Percentiles rank a stretch among this genome's conserved stretches.
Evolutionary conservation across 148 eudicot species (phyloP).

Genomic region (Pouteria glomerata): DNA sequence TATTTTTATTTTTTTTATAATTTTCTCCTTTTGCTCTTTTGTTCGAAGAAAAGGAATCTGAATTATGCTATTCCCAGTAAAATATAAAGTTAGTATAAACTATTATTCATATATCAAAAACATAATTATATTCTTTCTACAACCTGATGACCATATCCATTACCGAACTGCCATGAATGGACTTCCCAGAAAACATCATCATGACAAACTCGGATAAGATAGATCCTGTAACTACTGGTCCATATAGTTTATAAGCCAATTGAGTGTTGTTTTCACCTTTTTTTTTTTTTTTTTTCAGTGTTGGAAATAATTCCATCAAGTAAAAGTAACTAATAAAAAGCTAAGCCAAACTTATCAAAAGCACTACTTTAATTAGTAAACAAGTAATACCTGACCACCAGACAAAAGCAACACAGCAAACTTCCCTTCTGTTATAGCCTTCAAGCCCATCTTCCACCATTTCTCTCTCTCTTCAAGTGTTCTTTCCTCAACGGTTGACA

Average conservation of each 20-base stretch:
- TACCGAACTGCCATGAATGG: conserved; percentile 26
- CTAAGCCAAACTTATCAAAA: background rate
- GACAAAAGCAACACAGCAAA: conserved; percentile 86
- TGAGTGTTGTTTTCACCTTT: background rate
- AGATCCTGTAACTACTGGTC: background rate
- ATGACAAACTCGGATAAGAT: conserved; percentile 6
- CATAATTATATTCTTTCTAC: background rate
- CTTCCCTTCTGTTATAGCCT: conserved; percentile 85
- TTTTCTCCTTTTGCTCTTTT: too few relatives aligned
- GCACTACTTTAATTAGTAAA: background rate
- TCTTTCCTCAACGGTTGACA: conserved; percentile 79
- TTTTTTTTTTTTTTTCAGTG: background rate
- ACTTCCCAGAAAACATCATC: conserved; percentile 20
- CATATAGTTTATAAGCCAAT: background rate
- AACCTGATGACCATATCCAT: conserved; percentile 10
- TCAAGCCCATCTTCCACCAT: conserved; percentile 96
- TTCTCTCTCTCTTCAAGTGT: conserved; percentile 78
- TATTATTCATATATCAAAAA: conserved; percentile 9
- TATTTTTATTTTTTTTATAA: too few relatives aligned
- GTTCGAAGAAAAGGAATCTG: background rate
- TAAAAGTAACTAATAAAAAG: background rate
- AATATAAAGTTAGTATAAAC: background rate
- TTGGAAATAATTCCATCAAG: background rate
- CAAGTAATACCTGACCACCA: conserved; percentile 84
- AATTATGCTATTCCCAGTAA: background rate